Evolutionary conservation across 2,329 filamentous ascomycete genomes (phyloP).

Genomic region (Fusarium dlaminii): DNA sequence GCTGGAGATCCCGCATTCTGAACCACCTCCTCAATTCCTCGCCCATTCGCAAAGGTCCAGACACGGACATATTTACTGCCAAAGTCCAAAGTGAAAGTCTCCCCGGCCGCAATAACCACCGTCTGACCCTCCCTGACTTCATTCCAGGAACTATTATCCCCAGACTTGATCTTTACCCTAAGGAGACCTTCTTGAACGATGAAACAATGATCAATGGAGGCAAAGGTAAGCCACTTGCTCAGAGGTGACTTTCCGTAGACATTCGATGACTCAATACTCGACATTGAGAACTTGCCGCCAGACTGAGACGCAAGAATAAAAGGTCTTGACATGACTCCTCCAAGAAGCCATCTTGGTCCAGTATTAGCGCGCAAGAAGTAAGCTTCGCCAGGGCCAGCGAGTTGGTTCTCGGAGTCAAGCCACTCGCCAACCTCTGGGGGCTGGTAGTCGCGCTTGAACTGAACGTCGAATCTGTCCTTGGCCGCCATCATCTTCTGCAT

Average conservation of each 20-base stretch:
- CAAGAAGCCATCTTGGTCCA: constrained; percentile 57
- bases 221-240: constrained; percentile 51
- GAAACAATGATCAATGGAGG: constrained; percentile 61
- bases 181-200: constrained; percentile 58
- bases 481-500: constrained; percentile 66
- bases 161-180: constrained; percentile 48
- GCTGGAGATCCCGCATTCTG: constrained; percentile 49
- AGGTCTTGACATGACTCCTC: constrained; percentile 57
- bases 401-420: constrained; percentile 50
- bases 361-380: constrained; percentile 64
- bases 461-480: constrained; percentile 62
- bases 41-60: constrained; percentile 59
- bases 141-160: not conserved
- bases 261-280: constrained; percentile 58
- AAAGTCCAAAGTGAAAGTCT: constrained; percentile 56
- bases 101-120: constrained; percentile 57
- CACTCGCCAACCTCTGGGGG: constrained; percentile 56
- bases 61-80: constrained; percentile 56
- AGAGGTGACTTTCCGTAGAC: constrained; percentile 41
- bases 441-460: constrained; percentile 59
- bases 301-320: constrained; percentile 58
- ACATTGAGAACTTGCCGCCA: constrained; percentile 61
- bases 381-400: constrained; percentile 50
- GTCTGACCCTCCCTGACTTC: constrained; percentile 55
- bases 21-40: constrained; percentile 58